phyloP scores from a whole-genome alignment of 495 filamentous ascomycete genomes.

The Trichoderma asperelloides region DNA sequence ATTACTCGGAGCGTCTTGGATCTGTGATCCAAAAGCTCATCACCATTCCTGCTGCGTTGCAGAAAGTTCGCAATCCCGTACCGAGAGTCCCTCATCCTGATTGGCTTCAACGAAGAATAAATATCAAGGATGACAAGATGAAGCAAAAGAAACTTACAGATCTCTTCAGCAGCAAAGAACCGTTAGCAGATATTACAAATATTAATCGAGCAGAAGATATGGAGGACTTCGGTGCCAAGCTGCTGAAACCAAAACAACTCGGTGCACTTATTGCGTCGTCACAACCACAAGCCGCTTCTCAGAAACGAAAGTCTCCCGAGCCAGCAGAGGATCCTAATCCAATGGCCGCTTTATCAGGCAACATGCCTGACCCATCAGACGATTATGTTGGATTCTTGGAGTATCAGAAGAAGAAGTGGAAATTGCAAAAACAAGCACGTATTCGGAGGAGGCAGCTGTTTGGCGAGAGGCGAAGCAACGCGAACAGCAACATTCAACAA shows the following conservation, averaged over 20 bases:
- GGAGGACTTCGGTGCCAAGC: constrained; percentile 72
- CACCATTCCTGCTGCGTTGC: constrained; percentile 92
- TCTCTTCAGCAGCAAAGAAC: constrained; percentile 61
- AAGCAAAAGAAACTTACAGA: constrained; percentile 99
- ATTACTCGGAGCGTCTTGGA: constrained; percentile 88
- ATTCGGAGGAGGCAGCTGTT: constrained; percentile 84
- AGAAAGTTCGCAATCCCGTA: constrained; percentile 91
- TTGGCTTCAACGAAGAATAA: constrained; percentile 89
- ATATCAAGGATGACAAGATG: constrained; percentile 89
- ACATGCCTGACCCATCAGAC: constrained; percentile 77
- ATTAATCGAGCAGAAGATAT: constrained; percentile 58
- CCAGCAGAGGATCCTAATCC: constrained; percentile 58
- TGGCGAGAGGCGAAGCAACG: constrained; percentile 64
- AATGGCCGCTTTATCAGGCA: constrained; percentile 71
- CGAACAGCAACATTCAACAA: constrained; percentile 67
- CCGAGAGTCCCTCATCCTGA: constrained; percentile 90
- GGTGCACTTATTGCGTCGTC: constrained; percentile 43
- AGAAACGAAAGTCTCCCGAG: constrained; percentile 78
- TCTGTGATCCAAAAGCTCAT: constrained; percentile 98
- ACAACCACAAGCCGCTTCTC: constrained; percentile 33
- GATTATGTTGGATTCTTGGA: constrained; percentile 84
- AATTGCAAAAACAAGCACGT: constrained; percentile 88
- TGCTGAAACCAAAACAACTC: constrained; percentile 62
- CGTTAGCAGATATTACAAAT: constrained; percentile 66
- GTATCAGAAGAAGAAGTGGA: constrained; percentile 99